Evolutionary conservation across 2,329 filamentous ascomycete species (phyloP), one percentile per base, ranked within the genome.

Genomic region (Exophiala spinifera): DNA sequence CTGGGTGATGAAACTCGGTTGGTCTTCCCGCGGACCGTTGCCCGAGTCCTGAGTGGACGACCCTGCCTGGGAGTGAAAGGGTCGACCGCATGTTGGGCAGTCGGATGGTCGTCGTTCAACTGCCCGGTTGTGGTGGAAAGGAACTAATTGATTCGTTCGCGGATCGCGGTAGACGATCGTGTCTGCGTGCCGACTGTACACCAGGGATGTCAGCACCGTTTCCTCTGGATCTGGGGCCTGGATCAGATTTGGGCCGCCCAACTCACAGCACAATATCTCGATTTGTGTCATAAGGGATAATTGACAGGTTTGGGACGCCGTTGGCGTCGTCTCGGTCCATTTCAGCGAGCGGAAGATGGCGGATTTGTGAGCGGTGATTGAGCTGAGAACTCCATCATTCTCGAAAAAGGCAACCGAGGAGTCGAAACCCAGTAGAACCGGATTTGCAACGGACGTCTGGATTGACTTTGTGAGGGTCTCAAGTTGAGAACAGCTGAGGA

Each of bases 141-240:
- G 85, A 57, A 88, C 86, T 61, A 99, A 83, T 64, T 91, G 88
- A 60, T 86, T 87, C 5, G 91, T 96, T 25, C 84, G 79, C 44
- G 85, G 88, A 73, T 99, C 92, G 67, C 89, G 91, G 34, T 97
- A 85, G 42, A 99, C 94, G 53, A 99, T 85, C 19, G 91, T 87
- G 74, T 96, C 90, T 67, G 89, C 88, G 70, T 96, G 91, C 59
- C 92, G 94, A 49, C 94, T 97, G 65, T 20, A 49, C 45, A 37
- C 45, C 37, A 42, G 36, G 21, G 2, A 47, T 39, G 8, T 46
- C 37, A 43, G 14, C 52, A 62, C 25, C 44, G 45, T 49, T 20
- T 11, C 3, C 19, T n/a, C n/a, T n/a, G n/a, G n/a, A n/a, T n/a
- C n/a, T n/a, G n/a, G 19, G 11, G 15, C 17, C 15, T 28, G 5